Conservation (phyloP, 2,329 filamentous ascomycete species). For the Ophiostoma quercus region DNA sequence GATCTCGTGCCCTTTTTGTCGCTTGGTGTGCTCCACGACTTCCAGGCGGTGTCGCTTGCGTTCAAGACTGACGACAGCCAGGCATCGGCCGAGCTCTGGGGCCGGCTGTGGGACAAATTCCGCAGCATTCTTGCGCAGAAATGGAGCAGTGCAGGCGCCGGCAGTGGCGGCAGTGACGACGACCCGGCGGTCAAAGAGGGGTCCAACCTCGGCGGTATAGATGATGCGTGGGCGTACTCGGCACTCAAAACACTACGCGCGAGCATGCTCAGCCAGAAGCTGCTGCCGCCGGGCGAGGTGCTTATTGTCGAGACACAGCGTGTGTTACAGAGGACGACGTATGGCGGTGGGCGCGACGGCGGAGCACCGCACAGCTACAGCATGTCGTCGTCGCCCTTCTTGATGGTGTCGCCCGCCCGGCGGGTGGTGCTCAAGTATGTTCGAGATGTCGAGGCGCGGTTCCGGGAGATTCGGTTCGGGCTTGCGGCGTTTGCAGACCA, state of each 20-base stretch:
- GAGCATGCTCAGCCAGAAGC: constrained; percentile 63
- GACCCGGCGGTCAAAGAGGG: neutral
- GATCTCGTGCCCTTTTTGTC: constrained; percentile 71
- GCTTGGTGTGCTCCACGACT: constrained; percentile 67
- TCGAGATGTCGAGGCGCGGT: constrained; percentile 62
- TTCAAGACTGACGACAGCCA: constrained; percentile 67
- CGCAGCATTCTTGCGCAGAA: constrained; percentile 40
- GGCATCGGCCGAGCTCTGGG: constrained; percentile 61
- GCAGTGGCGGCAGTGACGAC: neutral
- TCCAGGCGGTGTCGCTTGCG: constrained; percentile 64
- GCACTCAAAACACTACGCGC: constrained; percentile 61
- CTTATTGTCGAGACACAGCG: constrained; percentile 65
- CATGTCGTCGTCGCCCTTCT: constrained; percentile 15
- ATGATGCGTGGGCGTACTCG: constrained; percentile 60
- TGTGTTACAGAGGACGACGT: constrained; percentile 63
- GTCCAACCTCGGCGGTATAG: neutral
- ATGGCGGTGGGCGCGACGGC: constrained; percentile 37
- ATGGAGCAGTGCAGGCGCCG: neutral
- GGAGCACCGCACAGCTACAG: neutral
- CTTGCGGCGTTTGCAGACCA: constrained; percentile 72
- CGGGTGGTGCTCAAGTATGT: constrained; percentile 66
- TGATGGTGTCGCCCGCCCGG: constrained; percentile 51
- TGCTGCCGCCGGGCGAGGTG: constrained; percentile 71
- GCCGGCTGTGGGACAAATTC: constrained; percentile 51
- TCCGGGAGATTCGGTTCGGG: constrained; percentile 65